These are phyloP conservation scores for Beauveria sp. DNA, from an alignment of 2,329 filamentous ascomycete species.

Conservation along the genomic window DNA sequence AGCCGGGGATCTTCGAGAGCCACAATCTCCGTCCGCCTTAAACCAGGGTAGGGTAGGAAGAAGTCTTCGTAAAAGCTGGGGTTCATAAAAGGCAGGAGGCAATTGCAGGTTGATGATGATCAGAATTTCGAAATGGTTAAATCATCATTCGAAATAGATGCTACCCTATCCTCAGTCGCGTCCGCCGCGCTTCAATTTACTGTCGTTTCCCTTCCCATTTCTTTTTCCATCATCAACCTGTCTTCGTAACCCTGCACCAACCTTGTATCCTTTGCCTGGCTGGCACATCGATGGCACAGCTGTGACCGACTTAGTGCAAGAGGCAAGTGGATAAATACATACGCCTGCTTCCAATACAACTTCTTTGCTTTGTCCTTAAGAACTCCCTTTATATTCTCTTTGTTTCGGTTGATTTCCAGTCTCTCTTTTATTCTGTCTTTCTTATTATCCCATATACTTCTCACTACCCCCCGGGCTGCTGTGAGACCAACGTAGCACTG, in stretches of 20 bases:
- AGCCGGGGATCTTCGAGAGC: background rate
- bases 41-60: background rate
- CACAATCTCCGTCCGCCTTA: background rate
- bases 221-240: too few species aligned
- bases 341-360: too few species aligned
- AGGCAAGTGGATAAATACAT: too few species aligned
- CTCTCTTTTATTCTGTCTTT: too few species aligned
- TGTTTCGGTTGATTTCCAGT: too few species aligned
- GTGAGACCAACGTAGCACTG: background rate
- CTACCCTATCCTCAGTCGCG: background rate
- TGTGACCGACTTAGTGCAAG: too few species aligned
- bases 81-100: background rate
- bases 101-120: background rate
- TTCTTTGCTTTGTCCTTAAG: too few species aligned
- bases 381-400: too few species aligned
- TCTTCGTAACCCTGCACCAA: too few species aligned
- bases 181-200: background rate
- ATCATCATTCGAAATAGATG: background rate
- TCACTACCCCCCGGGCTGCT: background rate
- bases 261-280: too few species aligned
- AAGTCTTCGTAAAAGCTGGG: background rate
- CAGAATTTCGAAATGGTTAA: background rate
- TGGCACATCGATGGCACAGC: too few species aligned
- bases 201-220: background rate
- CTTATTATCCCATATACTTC: background rate